Evolutionary conservation across 176 grass and related monocot genomes (phyloP).

Genomic region (Lolium multiflorum): DNA sequence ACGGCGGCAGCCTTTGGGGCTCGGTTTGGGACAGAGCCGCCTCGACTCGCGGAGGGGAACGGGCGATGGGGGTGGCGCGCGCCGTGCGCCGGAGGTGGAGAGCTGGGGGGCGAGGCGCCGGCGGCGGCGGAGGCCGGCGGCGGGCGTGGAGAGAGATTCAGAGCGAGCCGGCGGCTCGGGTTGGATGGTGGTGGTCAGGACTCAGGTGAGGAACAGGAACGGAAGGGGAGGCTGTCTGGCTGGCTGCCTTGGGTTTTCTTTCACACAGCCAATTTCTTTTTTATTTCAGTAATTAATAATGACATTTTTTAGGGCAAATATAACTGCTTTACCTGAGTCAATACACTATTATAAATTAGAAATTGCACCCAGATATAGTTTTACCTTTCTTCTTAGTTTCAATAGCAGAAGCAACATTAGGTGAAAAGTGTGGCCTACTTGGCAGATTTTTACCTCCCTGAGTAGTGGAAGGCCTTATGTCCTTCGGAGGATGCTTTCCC

Average conservation of each 20-base stretch:
- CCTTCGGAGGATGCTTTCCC: too few relatives aligned
- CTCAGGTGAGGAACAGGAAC: constrained; percentile 32
- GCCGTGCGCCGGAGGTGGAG: not conserved
- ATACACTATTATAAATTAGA: too few relatives aligned
- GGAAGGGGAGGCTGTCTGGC: not conserved
- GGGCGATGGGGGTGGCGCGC: not conserved
- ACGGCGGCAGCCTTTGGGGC: not conserved
- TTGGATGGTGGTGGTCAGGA: constrained; percentile 27
- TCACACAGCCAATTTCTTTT: not conserved
- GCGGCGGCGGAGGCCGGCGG: not conserved
- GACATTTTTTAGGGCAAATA: not conserved
- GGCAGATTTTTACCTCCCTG: too few relatives aligned
- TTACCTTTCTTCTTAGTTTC: too few relatives aligned
- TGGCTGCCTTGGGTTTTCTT: not conserved
- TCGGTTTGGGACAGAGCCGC: not conserved
- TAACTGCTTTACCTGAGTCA: not conserved
- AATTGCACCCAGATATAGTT: too few relatives aligned
- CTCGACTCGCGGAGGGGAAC: not conserved
- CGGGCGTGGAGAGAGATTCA: too few relatives aligned
- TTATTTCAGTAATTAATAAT: not conserved
- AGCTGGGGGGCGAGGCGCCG: not conserved
- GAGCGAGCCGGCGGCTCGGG: constrained; percentile 20
- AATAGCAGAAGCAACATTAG: too few relatives aligned
- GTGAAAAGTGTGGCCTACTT: too few relatives aligned
- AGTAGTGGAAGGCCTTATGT: too few relatives aligned